Base-by-base conservation (phyloP, 2,329 filamentous ascomycete genomes). In the Chrysoporthe puriensis region DNA sequence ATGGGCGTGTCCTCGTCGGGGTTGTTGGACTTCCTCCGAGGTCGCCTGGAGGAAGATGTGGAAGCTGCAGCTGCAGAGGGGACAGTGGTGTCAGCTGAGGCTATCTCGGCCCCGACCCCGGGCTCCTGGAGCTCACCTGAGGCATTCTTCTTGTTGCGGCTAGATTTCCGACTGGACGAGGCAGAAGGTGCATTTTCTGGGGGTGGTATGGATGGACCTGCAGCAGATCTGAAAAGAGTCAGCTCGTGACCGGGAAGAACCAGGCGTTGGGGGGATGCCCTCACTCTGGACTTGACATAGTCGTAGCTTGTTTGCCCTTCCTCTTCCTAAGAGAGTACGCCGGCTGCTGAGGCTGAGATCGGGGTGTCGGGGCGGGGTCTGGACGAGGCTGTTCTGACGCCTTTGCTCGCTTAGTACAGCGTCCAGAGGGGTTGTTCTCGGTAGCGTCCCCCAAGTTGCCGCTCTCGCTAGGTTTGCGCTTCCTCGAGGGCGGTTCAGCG, bases 251-350 rank as follows among this genome's bases (percentile, higher is more conserved):
- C 5, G n/a, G 3, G n/a, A 58, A 58, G 18, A n/a, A 18, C 4
- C 48, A 52, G 21, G 21, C 3, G 9, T 5, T 26, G 26, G 43
- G 26, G 7, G 21, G 71, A 34, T 64, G 54, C 68, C 74, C 86
- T 73, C 86, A 94, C 91, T 88, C 88, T 79, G 86, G 85, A 79
- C 86, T 89, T 76, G 92, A 92, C 92, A 94, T 95, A 76, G 84
- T 85, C 77, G 84, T 84, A 72, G 83, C 73, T 69, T 79, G 84
- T 79, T 90, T 91, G 75, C 84, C 86, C 79, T 87, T 91, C 75
- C 81, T 86, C 73, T 66, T 70, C 62, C 85, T 86, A 71, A 85
- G 81, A 64, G 76, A 71, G 73, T 77, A 74, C 77, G 79, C 73
- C 76, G 73, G 74, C 75, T 77, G 72, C 61, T 69, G 75, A 66